A percentile compares a stretch with the other conserved stretches of the same genome.
Evolutionary conservation across 257 asterid species (phyloP).

Genomic region (Solanum acaule): DNA sequence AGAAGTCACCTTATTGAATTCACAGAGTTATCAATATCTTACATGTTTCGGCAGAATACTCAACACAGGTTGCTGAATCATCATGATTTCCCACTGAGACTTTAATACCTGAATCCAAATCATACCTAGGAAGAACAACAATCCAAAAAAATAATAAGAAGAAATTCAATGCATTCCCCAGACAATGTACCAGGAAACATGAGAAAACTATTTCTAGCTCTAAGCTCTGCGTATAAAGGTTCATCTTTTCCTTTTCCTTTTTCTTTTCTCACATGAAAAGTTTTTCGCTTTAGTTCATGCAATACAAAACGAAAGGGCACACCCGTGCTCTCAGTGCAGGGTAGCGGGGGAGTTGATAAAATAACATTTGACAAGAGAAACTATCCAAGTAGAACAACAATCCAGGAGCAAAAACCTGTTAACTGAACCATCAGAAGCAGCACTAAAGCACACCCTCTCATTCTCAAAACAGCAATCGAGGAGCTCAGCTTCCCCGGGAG

Average conservation of each 20-base stretch:
- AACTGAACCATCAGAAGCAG: conserved; percentile 68
- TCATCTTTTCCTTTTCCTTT: background rate
- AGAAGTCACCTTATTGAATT: background rate
- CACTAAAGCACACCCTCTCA: conserved; percentile 49
- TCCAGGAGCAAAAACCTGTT: conserved; percentile 37
- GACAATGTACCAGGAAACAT: background rate
- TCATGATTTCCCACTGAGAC: conserved; percentile 56
- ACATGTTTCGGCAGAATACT: conserved; percentile 67
- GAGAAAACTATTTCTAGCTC: background rate
- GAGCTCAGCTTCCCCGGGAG: conserved; percentile 36
- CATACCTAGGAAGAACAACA: conserved; percentile 41
- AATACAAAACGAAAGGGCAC: background rate
- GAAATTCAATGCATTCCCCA: background rate
- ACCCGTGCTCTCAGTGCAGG: background rate
- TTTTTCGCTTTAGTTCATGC: background rate
- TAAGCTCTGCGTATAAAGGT: background rate
- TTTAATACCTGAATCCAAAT: conserved; percentile 48
- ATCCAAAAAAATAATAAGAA: background rate
- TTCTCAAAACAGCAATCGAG: conserved; percentile 74
- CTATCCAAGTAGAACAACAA: background rate
- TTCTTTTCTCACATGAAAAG: background rate
- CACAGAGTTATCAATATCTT: conserved; percentile 18
- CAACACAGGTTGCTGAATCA: conserved; percentile 67
- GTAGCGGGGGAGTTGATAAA: background rate
- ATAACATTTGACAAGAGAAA: background rate